These are phyloP conservation scores for Leishmania aethiopica DNA, from an alignment of 208 protist species.

Conservation along the genomic window DNA sequence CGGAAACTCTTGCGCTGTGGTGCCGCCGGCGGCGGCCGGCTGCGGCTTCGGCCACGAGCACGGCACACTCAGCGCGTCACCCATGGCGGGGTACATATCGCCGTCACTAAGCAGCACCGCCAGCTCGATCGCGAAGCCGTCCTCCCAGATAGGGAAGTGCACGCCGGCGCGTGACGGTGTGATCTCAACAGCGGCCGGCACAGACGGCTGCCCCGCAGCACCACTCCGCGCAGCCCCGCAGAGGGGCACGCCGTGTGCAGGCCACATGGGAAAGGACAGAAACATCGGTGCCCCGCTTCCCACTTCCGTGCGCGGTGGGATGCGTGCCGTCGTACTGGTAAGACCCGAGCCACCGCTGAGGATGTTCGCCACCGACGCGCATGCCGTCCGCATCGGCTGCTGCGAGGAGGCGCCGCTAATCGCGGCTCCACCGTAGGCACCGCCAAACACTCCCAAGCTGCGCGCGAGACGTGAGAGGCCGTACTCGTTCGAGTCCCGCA, in stretches of 20 bases:
- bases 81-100: slow-evolving; percentile 33
- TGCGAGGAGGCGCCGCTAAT: background rate
- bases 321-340: background rate
- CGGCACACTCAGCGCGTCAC: slow-evolving; percentile 26
- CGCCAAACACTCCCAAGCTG: slow-evolving; percentile 24
- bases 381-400: background rate
- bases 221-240: background rate
- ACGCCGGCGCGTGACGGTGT: slow-evolving; percentile 12
- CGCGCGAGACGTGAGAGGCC: slow-evolving; percentile 24
- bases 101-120: slow-evolving; percentile 34
- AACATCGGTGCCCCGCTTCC: slow-evolving; percentile 21
- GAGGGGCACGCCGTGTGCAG: slow-evolving; percentile 2
- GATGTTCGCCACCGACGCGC: background rate
- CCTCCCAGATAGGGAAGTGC: slow-evolving; percentile 39
- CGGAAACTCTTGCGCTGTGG: slow-evolving; percentile 20
- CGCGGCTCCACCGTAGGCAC: slow-evolving; percentile 1
- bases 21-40: background rate
- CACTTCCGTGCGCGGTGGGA: slow-evolving; percentile 19
- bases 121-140: slow-evolving; percentile 39
- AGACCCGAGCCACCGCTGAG: slow-evolving; percentile 4
- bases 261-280: slow-evolving; percentile 34
- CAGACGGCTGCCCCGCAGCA: background rate
- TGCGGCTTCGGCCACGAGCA: slow-evolving; percentile 21
- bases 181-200: slow-evolving; percentile 20
- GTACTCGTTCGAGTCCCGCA: slow-evolving; percentile 27